Evolutionary conservation across 805 yeast genomes (phyloP), one percentile per base, ranked within the genome.

Genomic region (Candida ponderosae): DNA sequence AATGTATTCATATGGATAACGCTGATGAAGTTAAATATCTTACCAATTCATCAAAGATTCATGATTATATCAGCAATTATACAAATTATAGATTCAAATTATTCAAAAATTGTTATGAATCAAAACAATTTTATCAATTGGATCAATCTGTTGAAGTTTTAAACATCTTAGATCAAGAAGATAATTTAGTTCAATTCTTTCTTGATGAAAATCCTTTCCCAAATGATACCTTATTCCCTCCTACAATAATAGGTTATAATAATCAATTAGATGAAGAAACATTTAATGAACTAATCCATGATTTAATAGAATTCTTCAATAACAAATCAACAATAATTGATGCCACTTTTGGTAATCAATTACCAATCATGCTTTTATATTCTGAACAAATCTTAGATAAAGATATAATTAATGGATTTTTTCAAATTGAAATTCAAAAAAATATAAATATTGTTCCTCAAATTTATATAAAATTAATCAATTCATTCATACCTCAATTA

Each of bases 361-460:
- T 64, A 31, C 71, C 68, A 2, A 59, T 66, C 6, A 57, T 62
- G 45, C 33, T 65, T 20, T 48, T 54, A 37, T 65, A 61, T 38
- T 49, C 56, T 33, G 72, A 68, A 42, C 50, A 50, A 28, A 51
- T 65, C 24, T 53, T 67, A 5, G 66, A 66, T 35, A 62, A 64
- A 36, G 52, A 59, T 33, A 40, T 65, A 20, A 40, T 61, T 6
- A 51, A 51, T 18, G 32, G 40, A 3, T 50, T 54, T 35, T 46
- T 60, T 19, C 36, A 41, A 2, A 44, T 46, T 17, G 50, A 52
- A 32, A 50, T 56, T 35, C 41, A 37, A 18, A 44, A 50, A 33
- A 50, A 55, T 32, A 39, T 59, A 18, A 47, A 46, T 15, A 42
- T 51, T 21, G 51, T 64, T 32, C 67, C 69, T 4, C 21, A 35